phyloP scores from a whole-genome alignment of 73 alveolate species.

The Symbiodinium pilosum region DNA sequence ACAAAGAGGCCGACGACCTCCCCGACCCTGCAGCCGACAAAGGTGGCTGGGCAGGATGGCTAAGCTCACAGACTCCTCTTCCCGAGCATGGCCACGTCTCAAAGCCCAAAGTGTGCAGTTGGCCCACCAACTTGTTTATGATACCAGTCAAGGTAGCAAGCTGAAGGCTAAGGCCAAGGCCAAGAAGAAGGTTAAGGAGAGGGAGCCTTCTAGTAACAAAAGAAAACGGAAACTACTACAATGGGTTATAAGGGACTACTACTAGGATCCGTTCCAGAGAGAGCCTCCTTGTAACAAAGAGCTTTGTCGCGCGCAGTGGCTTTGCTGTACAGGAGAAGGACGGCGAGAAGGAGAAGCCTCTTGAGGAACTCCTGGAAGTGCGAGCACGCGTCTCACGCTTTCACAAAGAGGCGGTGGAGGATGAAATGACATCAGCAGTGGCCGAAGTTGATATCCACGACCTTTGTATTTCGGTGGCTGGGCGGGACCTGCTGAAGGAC shows the following conservation, averaged over 20 bases:
- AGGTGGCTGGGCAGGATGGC: background rate
- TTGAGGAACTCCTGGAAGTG: constrained; percentile 24
- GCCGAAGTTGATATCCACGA: constrained; percentile 75
- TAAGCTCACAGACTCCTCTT: too few species aligned
- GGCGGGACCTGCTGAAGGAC: constrained; percentile 80
- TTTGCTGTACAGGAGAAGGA: too few species aligned
- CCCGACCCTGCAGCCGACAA: background rate
- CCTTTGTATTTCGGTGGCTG: constrained; percentile 81
- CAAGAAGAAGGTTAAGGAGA: constrained; percentile 35
- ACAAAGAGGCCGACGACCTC: background rate
- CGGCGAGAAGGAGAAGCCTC: constrained; percentile 2
- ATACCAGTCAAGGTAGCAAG: constrained; percentile 5
- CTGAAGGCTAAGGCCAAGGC: constrained; percentile 48
- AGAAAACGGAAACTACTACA: too few species aligned
- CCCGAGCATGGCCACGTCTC: too few species aligned
- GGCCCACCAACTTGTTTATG: too few species aligned
- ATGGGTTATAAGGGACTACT: too few species aligned
- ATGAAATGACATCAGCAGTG: constrained; percentile 43
- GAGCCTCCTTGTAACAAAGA: too few species aligned
- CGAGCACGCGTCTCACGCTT: constrained; percentile 85
- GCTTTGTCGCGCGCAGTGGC: too few species aligned
- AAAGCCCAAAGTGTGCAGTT: too few species aligned
- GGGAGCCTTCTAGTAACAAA: too few species aligned
- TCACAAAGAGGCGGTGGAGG: constrained; percentile 89
- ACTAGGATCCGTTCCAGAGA: too few species aligned